Conservation (phyloP, 257 asterid genomes). For the Eustoma russellianum region DNA sequence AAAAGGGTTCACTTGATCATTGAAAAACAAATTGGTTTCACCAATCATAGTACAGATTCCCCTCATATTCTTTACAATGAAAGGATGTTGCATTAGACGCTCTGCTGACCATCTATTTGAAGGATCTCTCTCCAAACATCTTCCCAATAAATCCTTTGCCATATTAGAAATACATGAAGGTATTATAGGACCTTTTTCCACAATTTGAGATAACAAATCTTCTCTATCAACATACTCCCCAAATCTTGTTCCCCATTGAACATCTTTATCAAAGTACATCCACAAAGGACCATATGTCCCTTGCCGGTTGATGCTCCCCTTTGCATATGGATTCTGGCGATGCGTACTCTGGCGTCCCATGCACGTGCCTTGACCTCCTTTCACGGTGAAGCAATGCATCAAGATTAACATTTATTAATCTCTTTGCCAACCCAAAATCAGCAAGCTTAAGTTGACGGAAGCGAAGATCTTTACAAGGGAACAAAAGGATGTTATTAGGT, state of each 20-base stretch:
- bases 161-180: background rate
- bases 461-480: background rate
- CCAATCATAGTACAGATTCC: too few species aligned
- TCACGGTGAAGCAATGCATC: too few species aligned
- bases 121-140: too few species aligned
- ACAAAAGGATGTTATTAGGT: constrained; percentile 8
- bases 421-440: constrained; percentile 10
- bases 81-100: constrained; percentile 4
- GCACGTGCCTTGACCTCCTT: background rate
- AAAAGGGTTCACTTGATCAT: too few species aligned
- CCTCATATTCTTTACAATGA: background rate
- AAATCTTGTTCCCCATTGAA: background rate
- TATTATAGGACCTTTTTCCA: background rate
- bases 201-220: background rate
- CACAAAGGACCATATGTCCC: constrained; percentile 13
- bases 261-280: constrained; percentile 11
- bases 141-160: too few species aligned
- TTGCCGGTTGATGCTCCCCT: background rate
- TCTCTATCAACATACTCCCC: background rate
- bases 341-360: background rate
- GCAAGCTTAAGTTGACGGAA: constrained; percentile 3
- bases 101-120: constrained; percentile 9
- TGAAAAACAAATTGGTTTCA: too few species aligned
- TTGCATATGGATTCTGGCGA: constrained; percentile 2
- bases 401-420: too few species aligned